Evolutionary conservation across 2,329 filamentous ascomycete genomes (phyloP), one percentile per base, ranked within the genome.

Genomic region (Penicillium capsulatum): DNA sequence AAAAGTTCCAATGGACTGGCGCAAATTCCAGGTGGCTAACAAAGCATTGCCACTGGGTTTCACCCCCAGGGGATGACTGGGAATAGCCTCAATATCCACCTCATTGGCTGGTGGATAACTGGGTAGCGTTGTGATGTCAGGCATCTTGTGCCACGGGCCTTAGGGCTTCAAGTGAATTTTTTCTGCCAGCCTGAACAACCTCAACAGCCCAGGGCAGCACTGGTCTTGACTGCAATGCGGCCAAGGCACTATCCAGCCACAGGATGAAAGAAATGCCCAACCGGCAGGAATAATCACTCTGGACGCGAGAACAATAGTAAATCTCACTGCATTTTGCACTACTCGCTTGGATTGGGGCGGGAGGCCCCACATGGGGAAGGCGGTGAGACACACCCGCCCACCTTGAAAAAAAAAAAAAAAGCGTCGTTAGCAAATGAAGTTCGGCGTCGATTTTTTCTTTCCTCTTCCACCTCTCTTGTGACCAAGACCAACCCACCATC

Each of bases 21-120:
- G 85, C 33, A 88, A 77, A 66, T 86, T 86, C 39, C 73, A 73
- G 2, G 71, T 72, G 9, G 79, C 72, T 14, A 80, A 79, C 30
- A 91, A 76, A 34, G 83, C 81, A 69, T 98, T 97, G 26, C 91
- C 92, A 45, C 84, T 76, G 1, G 92, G 91, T 60, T 89, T 92
- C 49, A 97, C 75, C 20, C 84, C 84, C 32, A 95, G 71, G 26
- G 88, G 88, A 70, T 97, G 91, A 27, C 75, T 72, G 35, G 84
- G 84, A 37, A 94, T 82, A 31, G 79, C 77, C 53, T 70, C 63
- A 56, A 53, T 59, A 27, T 56, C 51, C 17, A 36, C 44, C 36
- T 50, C 49, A 17, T 34, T 42, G 34, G 34, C 30, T 17, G 38
- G 26, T 36, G 52, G 47, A 49, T 52, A 46, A 38, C 40, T 46